phyloP scores from a whole-genome alignment of 805 yeast species.

The Wickerhamiella bombiphila region DNA sequence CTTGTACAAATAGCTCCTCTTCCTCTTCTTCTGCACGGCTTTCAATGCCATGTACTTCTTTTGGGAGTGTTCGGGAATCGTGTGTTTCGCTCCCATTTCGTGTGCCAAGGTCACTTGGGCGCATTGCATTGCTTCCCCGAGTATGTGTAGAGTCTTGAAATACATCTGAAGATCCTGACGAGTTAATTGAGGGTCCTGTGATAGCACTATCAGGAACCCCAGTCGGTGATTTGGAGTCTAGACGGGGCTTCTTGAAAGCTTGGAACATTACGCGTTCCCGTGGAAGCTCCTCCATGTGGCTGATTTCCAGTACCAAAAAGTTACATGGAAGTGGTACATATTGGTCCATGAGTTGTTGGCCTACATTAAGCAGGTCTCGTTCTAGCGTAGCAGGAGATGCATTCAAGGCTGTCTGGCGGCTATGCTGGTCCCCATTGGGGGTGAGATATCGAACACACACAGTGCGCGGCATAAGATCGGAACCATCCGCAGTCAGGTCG shows the following conservation, averaged over 20 bases:
- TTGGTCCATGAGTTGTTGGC: slow-evolving; percentile 4
- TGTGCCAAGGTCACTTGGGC: neutral
- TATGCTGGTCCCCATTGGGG: slow-evolving; percentile 3
- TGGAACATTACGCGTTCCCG: slow-evolving; percentile 10
- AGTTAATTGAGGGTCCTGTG: no score
- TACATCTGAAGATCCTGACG: no score
- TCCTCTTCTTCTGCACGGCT: slow-evolving; percentile 1
- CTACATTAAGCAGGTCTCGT: neutral
- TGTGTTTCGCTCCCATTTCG: neutral
- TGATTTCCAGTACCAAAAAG: slow-evolving; percentile 11
- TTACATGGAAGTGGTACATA: slow-evolving; percentile 10
- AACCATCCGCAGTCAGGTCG: slow-evolving; percentile 57
- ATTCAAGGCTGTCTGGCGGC: slow-evolving; percentile 10
- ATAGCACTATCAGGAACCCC: no score
- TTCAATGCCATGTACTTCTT: neutral
- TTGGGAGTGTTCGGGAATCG: neutral
- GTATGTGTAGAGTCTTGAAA: no score
- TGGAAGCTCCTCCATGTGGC: slow-evolving; percentile 12
- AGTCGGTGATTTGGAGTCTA: no score
- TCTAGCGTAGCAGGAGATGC: slow-evolving; percentile 1
- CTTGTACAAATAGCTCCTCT: slow-evolving; percentile 12
- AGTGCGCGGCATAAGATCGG: slow-evolving; percentile 40
- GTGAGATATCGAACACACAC: slow-evolving; percentile 28
- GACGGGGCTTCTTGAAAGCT: neutral
- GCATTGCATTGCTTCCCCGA: neutral